Evolutionary conservation across 1,284 basidiomycete species (phyloP).

Genomic region (Cutaneotrichosporon dermatis): DNA sequence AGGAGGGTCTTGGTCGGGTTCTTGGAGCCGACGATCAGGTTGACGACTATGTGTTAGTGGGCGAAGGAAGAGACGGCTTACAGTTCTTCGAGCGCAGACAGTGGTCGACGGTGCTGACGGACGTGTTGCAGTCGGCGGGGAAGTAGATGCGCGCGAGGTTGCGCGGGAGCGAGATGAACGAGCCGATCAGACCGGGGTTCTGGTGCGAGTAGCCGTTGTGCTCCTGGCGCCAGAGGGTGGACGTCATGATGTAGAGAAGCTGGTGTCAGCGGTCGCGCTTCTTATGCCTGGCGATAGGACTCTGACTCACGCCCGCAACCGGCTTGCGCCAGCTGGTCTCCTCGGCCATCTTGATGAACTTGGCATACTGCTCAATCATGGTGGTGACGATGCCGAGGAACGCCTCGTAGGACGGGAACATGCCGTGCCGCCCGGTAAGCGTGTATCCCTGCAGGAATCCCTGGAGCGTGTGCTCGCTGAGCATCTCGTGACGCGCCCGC

Average conservation of each 20-base stretch:
- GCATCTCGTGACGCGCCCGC: slow-evolving; percentile 71
- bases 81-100: slow-evolving; percentile 74
- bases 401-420: slow-evolving; percentile 86
- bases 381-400: slow-evolving; percentile 50
- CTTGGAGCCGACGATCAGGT: slow-evolving; percentile 73
- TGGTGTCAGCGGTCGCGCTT: slow-evolving; percentile 60
- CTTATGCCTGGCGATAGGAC: not conserved
- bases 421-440: slow-evolving; percentile 61
- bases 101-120: slow-evolving; percentile 69
- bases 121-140: slow-evolving; percentile 83
- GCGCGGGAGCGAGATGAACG: slow-evolving; percentile 71
- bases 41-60: slow-evolving; percentile 33
- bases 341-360: slow-evolving; percentile 74
- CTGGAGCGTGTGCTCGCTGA: slow-evolving; percentile 82
- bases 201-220: slow-evolving; percentile 73
- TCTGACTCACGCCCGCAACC: slow-evolving; percentile 20
- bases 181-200: slow-evolving; percentile 76
- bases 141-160: slow-evolving; percentile 74
- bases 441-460: slow-evolving; percentile 84
- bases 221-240: slow-evolving; percentile 63
- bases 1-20: slow-evolving; percentile 53
- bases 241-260: slow-evolving; percentile 40
- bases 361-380: slow-evolving; percentile 65
- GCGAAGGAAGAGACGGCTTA: slow-evolving; percentile 21
- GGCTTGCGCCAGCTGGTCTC: slow-evolving; percentile 72